These are phyloP conservation scores for Linnemannia hyalina DNA, from an alignment of 192 early-diverging fungal species.

Conservation along the genomic window DNA sequence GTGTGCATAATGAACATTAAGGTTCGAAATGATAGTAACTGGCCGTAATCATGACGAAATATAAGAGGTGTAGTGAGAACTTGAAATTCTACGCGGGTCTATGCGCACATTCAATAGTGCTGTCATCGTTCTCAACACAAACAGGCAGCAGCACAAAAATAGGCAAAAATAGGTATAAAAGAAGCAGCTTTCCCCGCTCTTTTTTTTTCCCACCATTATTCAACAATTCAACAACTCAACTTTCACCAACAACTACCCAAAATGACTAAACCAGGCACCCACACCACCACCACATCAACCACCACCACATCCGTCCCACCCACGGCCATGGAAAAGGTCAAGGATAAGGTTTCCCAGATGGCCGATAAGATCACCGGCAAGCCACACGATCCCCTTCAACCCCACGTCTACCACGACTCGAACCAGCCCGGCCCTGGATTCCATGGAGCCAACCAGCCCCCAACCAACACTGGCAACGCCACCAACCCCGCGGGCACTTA, in stretches of 20 bases:
- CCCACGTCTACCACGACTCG: not conserved
- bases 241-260: slow-evolving; percentile 1
- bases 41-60: not conserved
- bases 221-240: not conserved
- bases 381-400: not conserved
- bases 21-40: not conserved
- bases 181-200: not conserved
- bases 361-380: slow-evolving; percentile 36
- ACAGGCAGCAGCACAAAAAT: too few species aligned
- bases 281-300: slow-evolving; percentile 12
- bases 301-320: slow-evolving; percentile 22
- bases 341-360: slow-evolving; percentile 33
- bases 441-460: not conserved
- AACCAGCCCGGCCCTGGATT: not conserved
- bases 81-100: too few species aligned
- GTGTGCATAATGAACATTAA: not conserved
- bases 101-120: too few species aligned
- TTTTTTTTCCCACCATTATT: not conserved
- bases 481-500: not conserved
- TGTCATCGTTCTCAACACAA: too few species aligned
- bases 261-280: slow-evolving; percentile 19
- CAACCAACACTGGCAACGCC: not conserved
- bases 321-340: slow-evolving; percentile 33
- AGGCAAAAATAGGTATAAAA: not conserved
- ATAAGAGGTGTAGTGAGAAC: too few species aligned